Evolutionary conservation across 345 rosid genomes (phyloP).

Genomic region (Moricandia moricandioides): DNA sequence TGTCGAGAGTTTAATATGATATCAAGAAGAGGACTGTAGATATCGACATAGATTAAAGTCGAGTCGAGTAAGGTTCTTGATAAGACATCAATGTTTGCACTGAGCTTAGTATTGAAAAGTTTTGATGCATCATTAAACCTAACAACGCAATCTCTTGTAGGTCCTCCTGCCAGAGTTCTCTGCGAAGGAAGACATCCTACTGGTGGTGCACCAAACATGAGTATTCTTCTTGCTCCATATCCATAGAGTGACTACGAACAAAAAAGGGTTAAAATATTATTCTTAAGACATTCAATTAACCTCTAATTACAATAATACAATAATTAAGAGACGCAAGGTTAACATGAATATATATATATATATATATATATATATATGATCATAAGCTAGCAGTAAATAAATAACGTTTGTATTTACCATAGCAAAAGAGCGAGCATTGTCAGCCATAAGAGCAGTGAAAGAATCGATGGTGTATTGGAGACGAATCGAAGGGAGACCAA

Average conservation of each 20-base stretch:
- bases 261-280: background rate
- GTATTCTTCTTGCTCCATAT: constrained; percentile 40
- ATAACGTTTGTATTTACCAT: constrained; percentile 6
- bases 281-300: background rate
- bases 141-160: constrained; percentile 23
- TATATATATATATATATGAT: too few species aligned
- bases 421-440: constrained; percentile 45
- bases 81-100: constrained; percentile 12
- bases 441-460: constrained; percentile 45
- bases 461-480: constrained; percentile 35
- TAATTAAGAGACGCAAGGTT: background rate
- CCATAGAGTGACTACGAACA: constrained; percentile 22
- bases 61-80: constrained; percentile 27
- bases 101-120: constrained; percentile 34
- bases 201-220: constrained; percentile 39
- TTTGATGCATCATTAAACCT: constrained; percentile 24
- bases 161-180: constrained; percentile 41
- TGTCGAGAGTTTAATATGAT: constrained; percentile 46
- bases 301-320: too few species aligned
- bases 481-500: constrained; percentile 28
- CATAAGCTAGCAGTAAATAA: background rate
- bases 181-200: constrained; percentile 40
- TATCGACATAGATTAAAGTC: constrained; percentile 40
- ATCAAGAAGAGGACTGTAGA: constrained; percentile 41
- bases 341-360: background rate